Base-by-base conservation (phyloP, 2,329 filamentous ascomycete species). In the Colletotrichum liaoningense region DNA sequence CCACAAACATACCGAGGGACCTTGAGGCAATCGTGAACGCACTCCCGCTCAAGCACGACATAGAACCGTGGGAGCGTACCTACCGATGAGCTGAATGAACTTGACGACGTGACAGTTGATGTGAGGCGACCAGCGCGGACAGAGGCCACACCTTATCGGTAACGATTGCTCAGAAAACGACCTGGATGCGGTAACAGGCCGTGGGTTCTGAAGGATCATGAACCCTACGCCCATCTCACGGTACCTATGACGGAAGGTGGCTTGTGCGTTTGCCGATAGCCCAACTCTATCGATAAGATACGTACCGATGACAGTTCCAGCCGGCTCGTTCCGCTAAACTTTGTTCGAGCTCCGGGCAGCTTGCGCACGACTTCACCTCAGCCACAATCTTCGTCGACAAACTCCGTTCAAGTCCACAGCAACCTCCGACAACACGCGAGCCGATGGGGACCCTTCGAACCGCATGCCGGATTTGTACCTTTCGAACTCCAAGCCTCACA, bases 291-390 rank as follows among this genome's bases (percentile, higher is more conserved):
- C 66, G 70, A 73, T 69, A 60, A 64, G 66, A n/a, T 60, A 56
- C 70, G 30, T 70, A 56, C 66, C 67, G 66, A 55, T 19, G 42
- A 55, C 66, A 67, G 56, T 59, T 26, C 28, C 14, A 54, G n/a
- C 33, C 55, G 66, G 70, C 60, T 69, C 66, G 66, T 69, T 63
- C 70, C 70, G 46, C 46, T 16, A 69, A 65, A 73, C 46, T 64
- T 35, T 70, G 55, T 73, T 60, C 42, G 54, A 69, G 66, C 58
- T 58, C 55, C 49, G 42, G 64, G 46, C 9, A 69, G 46, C 62
- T 72, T 28, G 24, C 28, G 8, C 14, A 26, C 16, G 12, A 66
- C 63, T n/a, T 52, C 67, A 52, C n/a, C 56, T 52, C 6, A n/a
- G 26, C 60, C 46, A 49, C 56, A 4, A 26, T 55, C 7, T 26